Evolutionary conservation across 1,139 yeast genomes (phyloP).

Genomic region (Hyphopichia fennica): DNA sequence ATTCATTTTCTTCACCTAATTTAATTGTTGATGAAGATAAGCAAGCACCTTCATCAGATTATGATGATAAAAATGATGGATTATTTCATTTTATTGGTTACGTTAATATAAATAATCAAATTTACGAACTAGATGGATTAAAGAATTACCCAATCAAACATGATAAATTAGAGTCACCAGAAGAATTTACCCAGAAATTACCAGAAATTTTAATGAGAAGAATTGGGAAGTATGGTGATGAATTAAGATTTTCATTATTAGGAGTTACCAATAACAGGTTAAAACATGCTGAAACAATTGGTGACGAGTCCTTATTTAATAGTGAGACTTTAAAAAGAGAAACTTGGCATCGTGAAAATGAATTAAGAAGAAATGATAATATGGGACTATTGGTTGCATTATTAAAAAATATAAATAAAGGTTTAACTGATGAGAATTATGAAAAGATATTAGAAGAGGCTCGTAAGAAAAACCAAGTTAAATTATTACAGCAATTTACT

Average conservation of each 20-base stretch:
- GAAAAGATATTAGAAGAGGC: constrained; percentile 33
- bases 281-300: constrained; percentile 29
- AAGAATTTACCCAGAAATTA: constrained; percentile 44
- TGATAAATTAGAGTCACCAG: constrained; percentile 36
- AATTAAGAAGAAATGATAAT: constrained; percentile 56
- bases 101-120: constrained; percentile 40
- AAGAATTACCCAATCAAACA: constrained; percentile 61
- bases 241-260: constrained; percentile 59
- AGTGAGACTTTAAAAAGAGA: constrained; percentile 37
- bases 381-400: constrained; percentile 52
- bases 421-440: constrained; percentile 48
- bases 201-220: constrained; percentile 47
- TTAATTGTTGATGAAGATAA: constrained; percentile 48
- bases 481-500: constrained; percentile 8
- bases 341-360: constrained; percentile 41
- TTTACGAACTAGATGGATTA: constrained; percentile 71
- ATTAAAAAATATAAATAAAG: constrained; percentile 38
- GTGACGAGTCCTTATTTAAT: constrained; percentile 32
- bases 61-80: constrained; percentile 51
- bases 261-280: constrained; percentile 58
- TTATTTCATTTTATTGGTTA: constrained; percentile 67
- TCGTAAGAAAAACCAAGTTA: constrained; percentile 18
- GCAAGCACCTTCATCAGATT: constrained; percentile 20
- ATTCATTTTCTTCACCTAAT: constrained; percentile 62
- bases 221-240: constrained; percentile 48